Base-by-base conservation (phyloP, 1,139 yeast genomes). In the Zygotorulaspora mrakii region DNA sequence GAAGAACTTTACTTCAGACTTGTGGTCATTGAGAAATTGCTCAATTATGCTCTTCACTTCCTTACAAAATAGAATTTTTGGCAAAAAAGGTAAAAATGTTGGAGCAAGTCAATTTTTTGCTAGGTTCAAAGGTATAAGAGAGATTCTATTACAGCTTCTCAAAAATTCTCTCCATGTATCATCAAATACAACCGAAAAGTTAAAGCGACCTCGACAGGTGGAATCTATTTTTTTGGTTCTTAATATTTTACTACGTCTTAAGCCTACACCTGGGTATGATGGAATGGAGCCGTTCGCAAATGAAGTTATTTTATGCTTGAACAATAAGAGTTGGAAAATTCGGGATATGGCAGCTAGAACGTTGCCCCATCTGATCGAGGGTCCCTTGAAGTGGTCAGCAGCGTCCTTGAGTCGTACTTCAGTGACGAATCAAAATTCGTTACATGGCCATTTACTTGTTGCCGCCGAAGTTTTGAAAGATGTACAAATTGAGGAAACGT, bases 31-130 rank as follows among this genome's bases (percentile, higher is more conserved):
- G 22, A 71, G 96, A 53, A 91, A 91, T 60, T 86, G 96, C 61
- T 87, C 95, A 0, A 83, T 89, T 20, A 91, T 91, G 97, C 69
- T 91, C 29, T 91, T 88, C 59, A 82, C 94, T 1, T 79, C 95
- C 0, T 62, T 89, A 31, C 91, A 85, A 55, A 80, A 80, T 45
- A 73, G 94, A 46, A 57, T 91, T 3, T 88, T 89, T 63, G 94
- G 94, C 2, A 75, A 78, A 37, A 47, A 57, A 6, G 67, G 66
- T 2, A 68, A 70, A 31, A 66, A 64, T 18, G 62, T 76, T 39
- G 73, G 84, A 24, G 83, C 87, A 0, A 67, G 79, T 35, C 64
- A 82, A 12, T 87, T 88, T 55, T 89, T 89, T 57, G 67, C 77
- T 3, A 73, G 76, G 45, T 84, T 73, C 58, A 70, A 70, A 26